Conservation (phyloP, 2,329 filamentous ascomycete genomes). For the Lachnellula cervina region DNA sequence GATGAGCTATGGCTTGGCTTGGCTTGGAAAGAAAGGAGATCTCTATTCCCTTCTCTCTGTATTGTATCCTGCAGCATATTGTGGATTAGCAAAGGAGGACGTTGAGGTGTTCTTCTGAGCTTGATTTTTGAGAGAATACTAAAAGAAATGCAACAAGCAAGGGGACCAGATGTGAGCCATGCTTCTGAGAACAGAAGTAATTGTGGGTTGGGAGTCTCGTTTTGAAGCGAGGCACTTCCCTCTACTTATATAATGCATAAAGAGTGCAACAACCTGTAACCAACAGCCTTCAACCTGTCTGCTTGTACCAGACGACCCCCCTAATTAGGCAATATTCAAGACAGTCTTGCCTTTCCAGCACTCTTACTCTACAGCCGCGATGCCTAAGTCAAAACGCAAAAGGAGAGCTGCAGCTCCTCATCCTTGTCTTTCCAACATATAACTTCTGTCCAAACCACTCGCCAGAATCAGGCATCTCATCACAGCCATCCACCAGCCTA, state of each 20-base stretch:
- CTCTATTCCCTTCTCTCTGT: not conserved
- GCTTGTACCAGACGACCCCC: too few relatives aligned
- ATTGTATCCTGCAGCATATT: constrained; percentile 15
- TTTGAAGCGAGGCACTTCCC: not conserved
- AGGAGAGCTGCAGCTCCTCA: not conserved
- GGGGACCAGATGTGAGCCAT: not conserved
- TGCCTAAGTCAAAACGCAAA: not conserved
- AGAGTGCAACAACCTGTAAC: too few relatives aligned
- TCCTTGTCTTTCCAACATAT: not conserved
- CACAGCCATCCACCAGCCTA: not conserved
- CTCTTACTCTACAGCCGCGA: not conserved
- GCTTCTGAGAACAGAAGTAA: not conserved
- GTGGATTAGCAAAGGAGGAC: constrained; percentile 12
- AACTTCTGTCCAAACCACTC: not conserved
- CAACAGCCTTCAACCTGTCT: too few relatives aligned
- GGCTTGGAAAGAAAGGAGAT: too few relatives aligned
- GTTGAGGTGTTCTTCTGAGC: constrained; percentile 10
- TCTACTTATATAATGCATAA: too few relatives aligned
- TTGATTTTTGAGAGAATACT: constrained; percentile 3
- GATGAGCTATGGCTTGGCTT: too few relatives aligned
- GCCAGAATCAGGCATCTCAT: not conserved
- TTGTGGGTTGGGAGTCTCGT: not conserved
- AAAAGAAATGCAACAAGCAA: not conserved
- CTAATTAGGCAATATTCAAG: not conserved
- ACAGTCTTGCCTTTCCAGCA: not conserved